These are phyloP conservation scores for Vigna hirtella DNA, from an alignment of 306 rosid species.

Conservation along the genomic window DNA sequence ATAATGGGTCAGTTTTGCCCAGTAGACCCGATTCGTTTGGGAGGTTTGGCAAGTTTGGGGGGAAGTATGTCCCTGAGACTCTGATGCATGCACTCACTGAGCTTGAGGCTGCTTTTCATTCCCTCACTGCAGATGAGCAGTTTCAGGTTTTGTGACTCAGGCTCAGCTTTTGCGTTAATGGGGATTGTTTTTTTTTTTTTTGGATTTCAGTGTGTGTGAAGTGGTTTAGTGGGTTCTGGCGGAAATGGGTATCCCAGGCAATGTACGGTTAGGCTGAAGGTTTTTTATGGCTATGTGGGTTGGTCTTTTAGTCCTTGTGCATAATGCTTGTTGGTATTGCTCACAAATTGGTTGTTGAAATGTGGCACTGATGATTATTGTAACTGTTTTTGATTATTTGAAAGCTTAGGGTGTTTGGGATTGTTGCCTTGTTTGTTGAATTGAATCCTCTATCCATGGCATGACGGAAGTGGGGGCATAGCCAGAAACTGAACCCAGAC, in stretches of 20 bases:
- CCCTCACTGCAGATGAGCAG: constrained; percentile 68
- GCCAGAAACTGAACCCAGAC: constrained; percentile 1
- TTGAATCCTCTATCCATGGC: constrained; percentile 6
- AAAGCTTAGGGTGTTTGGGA: constrained; percentile 1
- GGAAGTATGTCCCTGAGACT: constrained; percentile 96
- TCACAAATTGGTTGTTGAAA: constrained; percentile 35
- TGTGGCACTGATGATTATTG: not conserved
- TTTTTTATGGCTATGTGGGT: not conserved
- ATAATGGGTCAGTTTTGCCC: constrained; percentile 43
- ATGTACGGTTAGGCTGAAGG: constrained; percentile 33
- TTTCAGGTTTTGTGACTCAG: constrained; percentile 67
- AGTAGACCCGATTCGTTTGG: constrained; percentile 93
- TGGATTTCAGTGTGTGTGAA: not conserved
- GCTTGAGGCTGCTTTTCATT: constrained; percentile 79
- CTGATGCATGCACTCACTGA: constrained; percentile 87
- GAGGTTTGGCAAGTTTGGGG: constrained; percentile 86
- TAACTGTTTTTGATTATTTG: not conserved
- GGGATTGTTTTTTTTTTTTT: not conserved
- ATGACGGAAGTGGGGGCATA: constrained; percentile 7
- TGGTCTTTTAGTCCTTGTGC: not conserved
- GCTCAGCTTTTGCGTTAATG: not conserved
- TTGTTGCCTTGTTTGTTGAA: constrained; percentile 23
- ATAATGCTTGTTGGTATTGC: not conserved
- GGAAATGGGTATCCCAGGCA: constrained; percentile 13
- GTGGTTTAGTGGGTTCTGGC: constrained; percentile 27